Evolutionary conservation across 176 grass and related monocot genomes (phyloP), one percentile per base, ranked within the genome.

Genomic region (Lolium rigidum): DNA sequence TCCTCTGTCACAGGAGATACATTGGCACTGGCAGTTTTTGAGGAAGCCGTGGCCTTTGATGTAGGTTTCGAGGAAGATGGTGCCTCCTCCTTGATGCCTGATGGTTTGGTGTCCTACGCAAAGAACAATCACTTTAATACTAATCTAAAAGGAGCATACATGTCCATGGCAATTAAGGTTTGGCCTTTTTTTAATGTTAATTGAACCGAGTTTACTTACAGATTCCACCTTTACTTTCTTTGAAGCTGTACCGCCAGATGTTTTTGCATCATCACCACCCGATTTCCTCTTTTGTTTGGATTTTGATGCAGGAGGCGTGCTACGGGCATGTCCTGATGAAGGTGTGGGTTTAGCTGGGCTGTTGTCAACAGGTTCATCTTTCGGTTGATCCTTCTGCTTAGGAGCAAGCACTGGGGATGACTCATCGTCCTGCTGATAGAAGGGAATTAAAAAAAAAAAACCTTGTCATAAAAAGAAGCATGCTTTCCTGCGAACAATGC

Each of bases 221-320:
- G 70, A 51, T 77, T 98, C 97, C 21, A 87, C 80, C 81, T 95
- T 98, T 68, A 63, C 78, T 88, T 95, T 98, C 88, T 98, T 98
- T 76, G 90, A 88, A 91, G 88, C 46, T 56, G 86, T 80, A 87
- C 47, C 17, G 2, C 85, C 82, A 90, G 84, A 70, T 60, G 79
- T 38, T 86, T 95, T 98, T 18, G 74, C 39, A 73, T 98, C 97
- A 72, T 98, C 97, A 78, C 48, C 90, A 25, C 86, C 88, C 7
- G 81, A 31, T 92, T 98, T 98, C 77, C 97, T 94, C 82, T 98
- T 98, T 87, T 89, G 84, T 87, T 89, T 93, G 41, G 94, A 92
- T 95, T 95, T 95, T 18, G 94, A 98, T 87, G 86, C 66, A 84
- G 91, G 68, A 22, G 91, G 89, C 25, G 91, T 92, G 48, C 80